Evolutionary conservation across 495 filamentous ascomycete genomes (phyloP).

Genomic region (Penicillium verhagenii): DNA sequence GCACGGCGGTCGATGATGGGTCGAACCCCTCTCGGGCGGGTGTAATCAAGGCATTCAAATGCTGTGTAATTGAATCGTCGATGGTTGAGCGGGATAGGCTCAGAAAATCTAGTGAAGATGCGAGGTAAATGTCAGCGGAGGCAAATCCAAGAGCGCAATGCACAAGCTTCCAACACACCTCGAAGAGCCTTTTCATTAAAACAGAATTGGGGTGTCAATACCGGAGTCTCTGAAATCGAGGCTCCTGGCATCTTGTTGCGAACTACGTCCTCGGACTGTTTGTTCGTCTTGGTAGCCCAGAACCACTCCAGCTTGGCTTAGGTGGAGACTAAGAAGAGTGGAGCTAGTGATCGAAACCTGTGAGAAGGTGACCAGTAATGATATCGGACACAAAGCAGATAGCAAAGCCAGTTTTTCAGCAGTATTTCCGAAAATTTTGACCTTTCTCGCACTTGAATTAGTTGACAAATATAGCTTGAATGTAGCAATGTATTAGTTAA

Average conservation of each 20-base stretch:
- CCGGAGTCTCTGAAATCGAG: constrained; percentile 52
- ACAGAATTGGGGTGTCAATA: constrained; percentile 85
- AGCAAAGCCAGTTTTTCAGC: neutral
- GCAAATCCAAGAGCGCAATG: neutral
- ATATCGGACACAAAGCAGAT: neutral
- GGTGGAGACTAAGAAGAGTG: constrained; percentile 1
- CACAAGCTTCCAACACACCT: constrained; percentile 54
- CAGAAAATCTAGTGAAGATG: constrained; percentile 74
- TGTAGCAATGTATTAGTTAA: neutral
- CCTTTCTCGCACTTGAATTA: neutral
- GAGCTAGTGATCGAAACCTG: neutral
- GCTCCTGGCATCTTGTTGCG: constrained; percentile 59
- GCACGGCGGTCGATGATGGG: constrained; percentile 68
- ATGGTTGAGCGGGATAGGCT: constrained; percentile 79
- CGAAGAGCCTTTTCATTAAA: constrained; percentile 81
- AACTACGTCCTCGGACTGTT: constrained; percentile 16
- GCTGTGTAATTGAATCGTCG: constrained; percentile 91
- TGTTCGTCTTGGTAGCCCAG: constrained; percentile 32
- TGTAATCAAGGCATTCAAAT: constrained; percentile 85
- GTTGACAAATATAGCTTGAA: neutral
- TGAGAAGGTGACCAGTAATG: neutral
- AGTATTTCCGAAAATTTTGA: neutral
- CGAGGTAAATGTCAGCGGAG: constrained; percentile 9
- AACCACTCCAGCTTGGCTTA: constrained; percentile 44
- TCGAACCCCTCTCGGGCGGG: constrained; percentile 73